Conservation (phyloP, 768 basidiomycete genomes). For the Auricularia auricula-judae region DNA sequence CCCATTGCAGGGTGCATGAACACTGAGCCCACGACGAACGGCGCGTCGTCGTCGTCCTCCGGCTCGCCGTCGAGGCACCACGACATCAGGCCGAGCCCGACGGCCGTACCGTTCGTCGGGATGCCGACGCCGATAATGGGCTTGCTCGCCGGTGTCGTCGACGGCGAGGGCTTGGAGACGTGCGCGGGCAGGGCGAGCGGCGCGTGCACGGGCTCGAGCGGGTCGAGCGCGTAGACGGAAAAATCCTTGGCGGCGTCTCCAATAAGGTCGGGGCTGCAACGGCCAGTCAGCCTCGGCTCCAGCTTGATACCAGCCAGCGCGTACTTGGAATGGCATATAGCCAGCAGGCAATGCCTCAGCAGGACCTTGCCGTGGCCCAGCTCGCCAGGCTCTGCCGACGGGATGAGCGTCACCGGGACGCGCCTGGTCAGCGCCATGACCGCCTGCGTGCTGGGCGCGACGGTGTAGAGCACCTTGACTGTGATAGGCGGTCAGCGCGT, state of each 20-base stretch:
- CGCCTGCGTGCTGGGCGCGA: not conserved
- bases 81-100: not conserved
- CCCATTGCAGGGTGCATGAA: not conserved
- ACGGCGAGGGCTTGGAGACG: not conserved
- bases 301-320: not conserved
- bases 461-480: not conserved
- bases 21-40: not conserved
- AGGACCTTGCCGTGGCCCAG: conserved; percentile 35
- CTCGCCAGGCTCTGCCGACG: not conserved
- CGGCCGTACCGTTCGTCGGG: not conserved
- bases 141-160: not conserved
- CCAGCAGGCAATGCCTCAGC: conserved; percentile 55
- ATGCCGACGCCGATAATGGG: conserved; percentile 1
- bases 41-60: not conserved
- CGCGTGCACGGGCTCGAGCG: not conserved
- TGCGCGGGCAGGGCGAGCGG: not conserved
- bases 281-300: not conserved
- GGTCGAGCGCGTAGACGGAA: conserved; percentile 41
- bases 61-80: not conserved
- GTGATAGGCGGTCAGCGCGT: too few relatives aligned
- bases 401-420: not conserved
- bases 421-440: not conserved
- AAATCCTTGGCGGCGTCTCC: conserved; percentile 55
- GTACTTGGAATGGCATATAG: conserved; percentile 49
- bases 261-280: conserved; percentile 54